Evolutionary conservation across 176 grass and related monocot species (phyloP).

Genomic region (Poa pratensis): DNA sequence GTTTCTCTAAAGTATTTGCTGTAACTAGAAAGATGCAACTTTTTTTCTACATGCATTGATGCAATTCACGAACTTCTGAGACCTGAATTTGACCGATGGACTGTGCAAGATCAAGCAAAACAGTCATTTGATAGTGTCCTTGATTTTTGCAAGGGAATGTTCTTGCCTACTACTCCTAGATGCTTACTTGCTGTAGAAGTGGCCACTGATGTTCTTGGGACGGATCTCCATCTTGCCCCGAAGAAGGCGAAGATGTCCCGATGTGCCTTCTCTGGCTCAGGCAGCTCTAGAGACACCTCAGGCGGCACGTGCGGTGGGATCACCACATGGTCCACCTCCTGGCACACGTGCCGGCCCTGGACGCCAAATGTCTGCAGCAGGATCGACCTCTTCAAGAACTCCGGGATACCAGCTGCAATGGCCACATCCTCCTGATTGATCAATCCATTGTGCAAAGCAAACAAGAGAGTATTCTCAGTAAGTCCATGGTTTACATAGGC

Average conservation of each 20-base stretch:
- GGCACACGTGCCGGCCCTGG: constrained; percentile 59
- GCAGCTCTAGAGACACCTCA: constrained; percentile 41
- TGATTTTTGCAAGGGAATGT: not conserved
- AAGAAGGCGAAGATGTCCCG: constrained; percentile 78
- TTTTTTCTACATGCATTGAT: not conserved
- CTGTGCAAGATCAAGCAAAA: not conserved
- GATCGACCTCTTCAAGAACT: constrained; percentile 65
- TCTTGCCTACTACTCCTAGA: not conserved
- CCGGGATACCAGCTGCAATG: constrained; percentile 74
- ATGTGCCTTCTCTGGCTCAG: constrained; percentile 44
- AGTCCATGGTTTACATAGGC: not conserved
- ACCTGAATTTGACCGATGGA: not conserved
- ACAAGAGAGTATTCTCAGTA: not conserved
- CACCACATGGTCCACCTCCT: constrained; percentile 66
- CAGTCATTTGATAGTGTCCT: not conserved
- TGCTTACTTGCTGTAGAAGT: constrained; percentile 93
- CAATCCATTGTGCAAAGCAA: not conserved
- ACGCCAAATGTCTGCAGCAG: constrained; percentile 83
- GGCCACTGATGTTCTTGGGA: constrained; percentile 88
- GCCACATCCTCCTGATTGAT: constrained; percentile 68
- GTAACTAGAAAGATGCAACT: not conserved
- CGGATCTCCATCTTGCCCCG: constrained; percentile 91
- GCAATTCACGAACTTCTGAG: not conserved
- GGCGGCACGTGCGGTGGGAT: constrained; percentile 74
- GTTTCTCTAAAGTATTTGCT: not conserved